Evolutionary conservation across 2,329 filamentous ascomycete species (phyloP).

Genomic region (Dothiorella sarmentorum): DNA sequence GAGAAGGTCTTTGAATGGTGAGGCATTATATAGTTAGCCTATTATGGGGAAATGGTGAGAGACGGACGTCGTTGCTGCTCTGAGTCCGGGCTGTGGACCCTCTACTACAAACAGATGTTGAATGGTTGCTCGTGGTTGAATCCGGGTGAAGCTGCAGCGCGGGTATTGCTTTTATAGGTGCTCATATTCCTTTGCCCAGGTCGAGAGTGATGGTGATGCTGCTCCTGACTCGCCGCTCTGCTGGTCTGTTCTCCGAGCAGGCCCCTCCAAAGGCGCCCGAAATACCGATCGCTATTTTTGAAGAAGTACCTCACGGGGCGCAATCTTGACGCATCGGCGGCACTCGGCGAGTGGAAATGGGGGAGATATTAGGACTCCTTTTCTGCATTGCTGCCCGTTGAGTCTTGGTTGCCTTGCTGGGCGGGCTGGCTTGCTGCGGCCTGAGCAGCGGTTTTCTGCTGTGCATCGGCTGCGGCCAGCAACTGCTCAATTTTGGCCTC

Average conservation of each 20-base stretch:
- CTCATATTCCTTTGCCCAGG: conserved; percentile 23
- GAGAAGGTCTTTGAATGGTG: conserved; percentile 38
- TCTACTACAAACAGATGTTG: too few relatives aligned
- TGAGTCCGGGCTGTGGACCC: too few relatives aligned
- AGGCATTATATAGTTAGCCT: conserved; percentile 26
- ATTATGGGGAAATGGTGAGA: too few relatives aligned
- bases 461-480: conserved; percentile 44
- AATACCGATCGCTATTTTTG: neutral
- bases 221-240: conserved; percentile 4
- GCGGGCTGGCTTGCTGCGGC: neutral
- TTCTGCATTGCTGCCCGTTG: neutral
- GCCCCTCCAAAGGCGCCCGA: neutral
- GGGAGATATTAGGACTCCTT: neutral
- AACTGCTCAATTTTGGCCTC: conserved; percentile 55
- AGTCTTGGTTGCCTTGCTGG: neutral
- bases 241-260: neutral
- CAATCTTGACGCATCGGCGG: neutral
- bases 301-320: neutral
- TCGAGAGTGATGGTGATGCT: conserved; percentile 7
- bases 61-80: too few relatives aligned
- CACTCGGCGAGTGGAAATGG: neutral
- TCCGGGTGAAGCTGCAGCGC: neutral
- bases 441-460: neutral
- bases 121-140: too few relatives aligned
- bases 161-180: neutral